Percentiles rank a stretch among this genome's conserved stretches.
Evolutionary conservation across 495 filamentous ascomycete species (phyloP).

Genomic region (Penicillium odoratum): DNA sequence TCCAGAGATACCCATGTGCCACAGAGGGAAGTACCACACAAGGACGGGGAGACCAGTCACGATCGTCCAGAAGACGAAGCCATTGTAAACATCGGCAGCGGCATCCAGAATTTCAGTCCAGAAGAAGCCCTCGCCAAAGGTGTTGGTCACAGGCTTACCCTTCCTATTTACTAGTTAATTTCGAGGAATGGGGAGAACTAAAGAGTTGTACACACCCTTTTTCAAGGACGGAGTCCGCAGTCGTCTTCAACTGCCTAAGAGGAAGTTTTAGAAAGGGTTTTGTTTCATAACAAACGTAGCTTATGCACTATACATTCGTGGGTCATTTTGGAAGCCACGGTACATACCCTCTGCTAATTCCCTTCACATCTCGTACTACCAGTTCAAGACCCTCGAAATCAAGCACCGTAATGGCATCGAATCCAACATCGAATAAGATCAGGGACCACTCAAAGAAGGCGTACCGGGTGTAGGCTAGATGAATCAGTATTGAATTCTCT

Average conservation of each 20-base stretch:
- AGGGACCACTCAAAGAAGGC: constrained; percentile 97
- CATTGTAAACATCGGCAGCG: constrained; percentile 87
- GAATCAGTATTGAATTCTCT: not conserved
- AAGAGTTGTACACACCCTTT: constrained; percentile 70
- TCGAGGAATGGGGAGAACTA: constrained; percentile 12
- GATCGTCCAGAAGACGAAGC: constrained; percentile 94
- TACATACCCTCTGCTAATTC: constrained; percentile 98
- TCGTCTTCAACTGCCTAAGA: constrained; percentile 56
- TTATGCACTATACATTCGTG: constrained; percentile 51
- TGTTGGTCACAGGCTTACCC: constrained; percentile 66
- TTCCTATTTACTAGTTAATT: constrained; percentile 62
- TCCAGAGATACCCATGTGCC: constrained; percentile 99
- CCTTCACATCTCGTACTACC: constrained; percentile 84
- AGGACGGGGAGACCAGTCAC: constrained; percentile 83
- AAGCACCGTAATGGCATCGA: constrained; percentile 94
- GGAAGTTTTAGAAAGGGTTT: constrained; percentile 45
- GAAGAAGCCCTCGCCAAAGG: constrained; percentile 72
- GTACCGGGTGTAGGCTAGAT: constrained; percentile 92
- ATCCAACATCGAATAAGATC: constrained; percentile 92
- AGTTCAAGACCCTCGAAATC: constrained; percentile 93
- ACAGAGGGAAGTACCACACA: constrained; percentile 99
- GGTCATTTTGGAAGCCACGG: constrained; percentile 88
- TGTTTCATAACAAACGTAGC: constrained; percentile 34
- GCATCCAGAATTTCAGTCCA: constrained; percentile 77
- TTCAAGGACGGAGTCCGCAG: constrained; percentile 76